Percentiles rank a stretch among this genome's conserved stretches.
Conservation (phyloP, 345 rosid species). For the Dimocarpus longan region DNA sequence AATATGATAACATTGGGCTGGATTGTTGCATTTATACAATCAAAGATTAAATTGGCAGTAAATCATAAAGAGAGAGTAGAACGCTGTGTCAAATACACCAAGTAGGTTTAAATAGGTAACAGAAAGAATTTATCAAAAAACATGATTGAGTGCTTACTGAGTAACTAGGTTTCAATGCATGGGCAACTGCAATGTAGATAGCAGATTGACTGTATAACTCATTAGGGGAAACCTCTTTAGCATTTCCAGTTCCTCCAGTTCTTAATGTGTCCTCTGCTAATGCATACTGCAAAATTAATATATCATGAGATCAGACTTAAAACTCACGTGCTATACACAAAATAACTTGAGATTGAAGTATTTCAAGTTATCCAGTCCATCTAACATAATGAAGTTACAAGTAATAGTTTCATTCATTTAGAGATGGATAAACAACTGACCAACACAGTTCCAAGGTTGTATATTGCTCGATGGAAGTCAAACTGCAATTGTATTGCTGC, state of each 20-base stretch:
- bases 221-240: conserved; percentile 78
- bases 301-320: conserved; percentile 9
- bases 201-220: conserved; percentile 98
- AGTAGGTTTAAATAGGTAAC: too few relatives aligned
- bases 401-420: background rate
- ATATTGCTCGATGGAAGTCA: conserved; percentile 96
- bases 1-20: background rate
- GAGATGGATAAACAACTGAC: conserved; percentile 45
- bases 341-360: conserved; percentile 7
- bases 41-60: too few relatives aligned
- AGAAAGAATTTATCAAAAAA: too few relatives aligned
- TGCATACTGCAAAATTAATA: conserved; percentile 66
- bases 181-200: conserved; percentile 97
- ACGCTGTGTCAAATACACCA: too few relatives aligned
- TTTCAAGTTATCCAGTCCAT: too few relatives aligned
- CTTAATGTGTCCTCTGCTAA: conserved; percentile 94
- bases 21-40: background rate
- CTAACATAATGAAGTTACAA: too few relatives aligned
- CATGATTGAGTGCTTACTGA: conserved; percentile 51
- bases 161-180: conserved; percentile 94
- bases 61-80: too few relatives aligned
- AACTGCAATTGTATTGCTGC: conserved; percentile 94
- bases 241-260: conserved; percentile 65
- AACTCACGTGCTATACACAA: background rate
- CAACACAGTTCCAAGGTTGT: conserved; percentile 99